Base-by-base conservation (phyloP, 1,284 basidiomycete species). In the Lignosus rhinocerotis region DNA sequence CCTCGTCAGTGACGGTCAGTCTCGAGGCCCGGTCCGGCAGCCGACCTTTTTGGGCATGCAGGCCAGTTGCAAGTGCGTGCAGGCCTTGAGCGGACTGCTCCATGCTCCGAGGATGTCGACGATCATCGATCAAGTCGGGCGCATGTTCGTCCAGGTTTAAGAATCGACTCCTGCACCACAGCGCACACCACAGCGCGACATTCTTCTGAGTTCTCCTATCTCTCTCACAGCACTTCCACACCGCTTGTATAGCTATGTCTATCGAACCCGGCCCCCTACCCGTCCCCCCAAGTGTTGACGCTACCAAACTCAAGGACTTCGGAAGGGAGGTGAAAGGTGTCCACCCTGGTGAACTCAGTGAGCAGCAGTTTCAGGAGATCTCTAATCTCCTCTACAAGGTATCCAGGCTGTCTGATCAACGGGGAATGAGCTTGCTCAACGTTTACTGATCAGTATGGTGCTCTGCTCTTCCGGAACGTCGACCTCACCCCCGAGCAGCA, bases 401-500 rank as follows among this genome's bases (percentile, higher is more conserved):
- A 47, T 36, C 61, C 59, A 42, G 6, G 12, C n/a, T 12, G 16
- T 5, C 32, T n/a, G 3, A 39, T 8, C 12, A 19, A 11, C 10
- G 1, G 46, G 5, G 21, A 38, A 34, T n/a, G 10, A 25, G 8
- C 6, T 19, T n/a, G 43, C 55, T 59, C 44, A 61, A 16, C 38
- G 12, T 17, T 7, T 32, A 11, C 10, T 56, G 19, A 54, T 17
- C 60, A 94, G 91, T 80, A 94, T 66, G 82, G 83, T 52, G 83
- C 82, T 34, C 80, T 95, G 33, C 78, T 94, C 55, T 94, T 94
- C 78, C 81, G 88, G 56, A 74, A 88, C 67, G 80, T 80, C 34
- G 76, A 81, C 38, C 72, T 94, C 31, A 84, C 86, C 2, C 92
- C 93, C 0, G 90, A 92, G 72, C 87, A 92, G 70, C 93, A 94